phyloP scores from a whole-genome alignment of 495 filamentous ascomycete species.

The Astrothelium subdiscretum region DNA sequence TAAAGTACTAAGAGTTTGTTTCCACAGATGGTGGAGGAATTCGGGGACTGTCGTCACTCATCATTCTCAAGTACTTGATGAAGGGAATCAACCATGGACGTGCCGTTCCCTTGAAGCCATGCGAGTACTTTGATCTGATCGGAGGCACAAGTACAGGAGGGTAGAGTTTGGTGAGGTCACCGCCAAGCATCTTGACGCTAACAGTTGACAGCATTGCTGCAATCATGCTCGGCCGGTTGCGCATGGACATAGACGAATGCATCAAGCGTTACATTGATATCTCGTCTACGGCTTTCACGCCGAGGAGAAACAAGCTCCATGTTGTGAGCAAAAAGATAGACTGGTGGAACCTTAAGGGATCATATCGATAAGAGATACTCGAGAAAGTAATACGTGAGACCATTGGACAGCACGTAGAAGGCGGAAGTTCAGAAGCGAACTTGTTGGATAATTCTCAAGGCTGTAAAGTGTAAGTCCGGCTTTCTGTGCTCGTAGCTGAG shows the following conservation, averaged over 20 bases:
- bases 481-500: too few relatives aligned
- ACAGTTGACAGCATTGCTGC: conserved; percentile 12
- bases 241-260: conserved; percentile 13
- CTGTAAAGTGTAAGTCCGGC: conserved; percentile 26
- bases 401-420: too few relatives aligned
- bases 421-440: too few relatives aligned
- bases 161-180: background rate
- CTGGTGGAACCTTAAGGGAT: too few relatives aligned
- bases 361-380: too few relatives aligned
- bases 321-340: too few relatives aligned
- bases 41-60: background rate
- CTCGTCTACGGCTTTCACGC: background rate
- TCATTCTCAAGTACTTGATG: background rate
- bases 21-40: conserved; percentile 4
- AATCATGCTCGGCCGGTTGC: conserved; percentile 19
- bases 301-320: conserved; percentile 1
- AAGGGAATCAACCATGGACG: background rate
- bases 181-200: background rate
- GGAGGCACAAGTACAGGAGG: conserved; percentile 2
- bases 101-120: background rate
- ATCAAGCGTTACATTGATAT: background rate
- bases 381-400: too few relatives aligned
- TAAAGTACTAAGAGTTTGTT: too few relatives aligned
- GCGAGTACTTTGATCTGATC: conserved; percentile 1
- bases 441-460: too few relatives aligned